These are phyloP conservation scores for Penicillium daleae DNA, from an alignment of 495 filamentous ascomycete genomes.

Conservation along the genomic window DNA sequence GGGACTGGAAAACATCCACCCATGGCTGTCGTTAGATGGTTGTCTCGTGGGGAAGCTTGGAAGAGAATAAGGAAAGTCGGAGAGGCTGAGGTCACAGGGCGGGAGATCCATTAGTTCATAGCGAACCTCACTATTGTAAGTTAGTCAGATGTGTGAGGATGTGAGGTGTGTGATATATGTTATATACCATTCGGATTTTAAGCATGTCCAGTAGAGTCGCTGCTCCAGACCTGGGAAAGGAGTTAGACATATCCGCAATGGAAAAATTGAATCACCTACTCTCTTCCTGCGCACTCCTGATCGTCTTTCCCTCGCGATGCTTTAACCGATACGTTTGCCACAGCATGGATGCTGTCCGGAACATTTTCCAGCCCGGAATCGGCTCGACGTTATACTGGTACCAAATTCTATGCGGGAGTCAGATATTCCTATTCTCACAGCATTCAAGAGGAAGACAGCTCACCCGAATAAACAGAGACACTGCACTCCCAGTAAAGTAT, in stretches of 20 bases:
- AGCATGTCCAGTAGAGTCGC: conserved; percentile 46
- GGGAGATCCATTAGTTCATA: conserved; percentile 38
- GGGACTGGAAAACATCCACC: conserved; percentile 25
- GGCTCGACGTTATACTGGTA: conserved; percentile 47
- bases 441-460: conserved; percentile 2
- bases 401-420: conserved; percentile 34
- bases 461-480: conserved; percentile 46
- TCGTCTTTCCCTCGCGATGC: conserved; percentile 28
- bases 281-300: conserved; percentile 40
- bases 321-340: conserved; percentile 44
- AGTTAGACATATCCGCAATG: conserved; percentile 13
- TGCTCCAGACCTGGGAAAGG: conserved; percentile 34
- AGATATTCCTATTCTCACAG: conserved; percentile 5
- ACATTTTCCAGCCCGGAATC: conserved; percentile 43
- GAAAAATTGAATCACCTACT: conserved; percentile 23
- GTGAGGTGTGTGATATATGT: neutral
- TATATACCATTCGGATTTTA: conserved; percentile 42
- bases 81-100: conserved; percentile 35
- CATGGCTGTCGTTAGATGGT: conserved; percentile 16
- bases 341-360: conserved; percentile 43
- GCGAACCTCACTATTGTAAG: conserved; percentile 35
- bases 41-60: conserved; percentile 34
- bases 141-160: neutral
- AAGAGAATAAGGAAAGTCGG: conserved; percentile 42
- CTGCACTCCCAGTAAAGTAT: conserved; percentile 38